Conservation (phyloP, 345 rosid genomes). For the Salix caprea region DNA sequence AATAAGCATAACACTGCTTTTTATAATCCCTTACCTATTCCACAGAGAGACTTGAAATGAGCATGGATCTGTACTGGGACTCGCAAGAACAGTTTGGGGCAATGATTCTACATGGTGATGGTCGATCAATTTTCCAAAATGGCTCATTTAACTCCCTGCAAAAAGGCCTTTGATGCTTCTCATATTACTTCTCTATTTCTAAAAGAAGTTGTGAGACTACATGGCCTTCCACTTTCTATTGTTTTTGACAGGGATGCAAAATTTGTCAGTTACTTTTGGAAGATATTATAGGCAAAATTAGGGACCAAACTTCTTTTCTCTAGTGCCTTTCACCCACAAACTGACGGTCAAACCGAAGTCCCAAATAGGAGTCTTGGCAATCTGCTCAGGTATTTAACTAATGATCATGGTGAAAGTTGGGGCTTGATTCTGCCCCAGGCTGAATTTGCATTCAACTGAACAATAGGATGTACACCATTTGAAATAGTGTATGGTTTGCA, state of each 20-base stretch:
- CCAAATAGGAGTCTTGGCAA: not conserved
- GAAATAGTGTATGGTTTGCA: not conserved
- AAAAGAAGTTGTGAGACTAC: not conserved
- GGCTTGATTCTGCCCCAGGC: too few species aligned
- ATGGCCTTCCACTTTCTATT: not conserved
- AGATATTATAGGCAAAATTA: too few species aligned
- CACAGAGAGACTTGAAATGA: not conserved
- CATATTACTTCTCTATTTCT: not conserved
- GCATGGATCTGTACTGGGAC: not conserved
- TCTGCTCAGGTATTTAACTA: not conserved
- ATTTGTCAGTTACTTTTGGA: not conserved
- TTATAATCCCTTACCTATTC: not conserved
- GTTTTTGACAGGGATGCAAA: not conserved
- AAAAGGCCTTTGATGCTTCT: not conserved
- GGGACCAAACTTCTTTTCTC: not conserved
- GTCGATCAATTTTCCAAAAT: not conserved
- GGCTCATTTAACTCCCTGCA: not conserved
- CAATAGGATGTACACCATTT: not conserved
- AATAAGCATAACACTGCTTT: not conserved
- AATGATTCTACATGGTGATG: not conserved
- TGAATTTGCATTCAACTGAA: not conserved
- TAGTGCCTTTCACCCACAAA: not conserved
- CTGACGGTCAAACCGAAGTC: not conserved
- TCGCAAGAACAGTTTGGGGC: not conserved
- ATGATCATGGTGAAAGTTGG: not conserved